Percentiles rank a stretch among this genome's conserved stretches.
Evolutionary conservation across 2,329 filamentous ascomycete species (phyloP).

Genomic region (Fonsecaea pedrosoi): DNA sequence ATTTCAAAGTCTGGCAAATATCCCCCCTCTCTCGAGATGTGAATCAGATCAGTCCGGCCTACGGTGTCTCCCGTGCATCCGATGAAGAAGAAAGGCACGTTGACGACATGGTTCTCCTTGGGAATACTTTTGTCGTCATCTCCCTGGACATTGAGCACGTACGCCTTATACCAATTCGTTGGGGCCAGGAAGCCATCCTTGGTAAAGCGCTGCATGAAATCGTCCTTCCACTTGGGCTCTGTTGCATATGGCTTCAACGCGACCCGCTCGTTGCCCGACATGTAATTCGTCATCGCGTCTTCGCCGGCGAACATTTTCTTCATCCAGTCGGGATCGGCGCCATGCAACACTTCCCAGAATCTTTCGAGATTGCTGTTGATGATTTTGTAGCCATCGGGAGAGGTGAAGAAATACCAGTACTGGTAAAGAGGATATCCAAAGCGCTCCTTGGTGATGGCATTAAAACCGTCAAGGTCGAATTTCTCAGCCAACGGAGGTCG

Average conservation of each 20-base stretch:
- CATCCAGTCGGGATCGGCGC: slow-evolving; percentile 44
- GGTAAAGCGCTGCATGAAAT: slow-evolving; percentile 46
- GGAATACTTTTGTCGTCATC: slow-evolving; percentile 24
- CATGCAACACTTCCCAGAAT: slow-evolving; percentile 47
- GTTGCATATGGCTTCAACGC: slow-evolving; percentile 47
- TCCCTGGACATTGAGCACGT: slow-evolving; percentile 18
- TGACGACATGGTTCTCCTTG: slow-evolving; percentile 23
- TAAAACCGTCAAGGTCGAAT: slow-evolving; percentile 50
- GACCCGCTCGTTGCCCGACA: slow-evolving; percentile 39
- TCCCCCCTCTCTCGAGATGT: slow-evolving; percentile 22
- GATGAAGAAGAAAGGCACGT: slow-evolving; percentile 28
- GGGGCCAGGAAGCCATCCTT: slow-evolving; percentile 32
- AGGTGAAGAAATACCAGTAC: slow-evolving; percentile 58
- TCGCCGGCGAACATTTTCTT: slow-evolving; percentile 47
- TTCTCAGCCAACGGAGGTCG: slow-evolving; percentile 41
- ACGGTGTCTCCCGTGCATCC: slow-evolving; percentile 27
- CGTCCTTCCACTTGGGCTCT: slow-evolving; percentile 42
- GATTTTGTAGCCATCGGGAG: slow-evolving; percentile 49
- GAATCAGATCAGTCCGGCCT: slow-evolving; percentile 22
- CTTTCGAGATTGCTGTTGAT: slow-evolving; percentile 50
- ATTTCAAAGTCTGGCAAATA: slow-evolving; percentile 30
- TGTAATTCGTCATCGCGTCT: slow-evolving; percentile 45
- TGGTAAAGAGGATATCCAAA: slow-evolving; percentile 49
- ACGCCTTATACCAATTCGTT: slow-evolving; percentile 26
- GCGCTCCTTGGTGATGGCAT: slow-evolving; percentile 43